These are phyloP conservation scores for Calonectria montana DNA, from an alignment of 2,329 filamentous ascomycete genomes.

Conservation along the genomic window DNA sequence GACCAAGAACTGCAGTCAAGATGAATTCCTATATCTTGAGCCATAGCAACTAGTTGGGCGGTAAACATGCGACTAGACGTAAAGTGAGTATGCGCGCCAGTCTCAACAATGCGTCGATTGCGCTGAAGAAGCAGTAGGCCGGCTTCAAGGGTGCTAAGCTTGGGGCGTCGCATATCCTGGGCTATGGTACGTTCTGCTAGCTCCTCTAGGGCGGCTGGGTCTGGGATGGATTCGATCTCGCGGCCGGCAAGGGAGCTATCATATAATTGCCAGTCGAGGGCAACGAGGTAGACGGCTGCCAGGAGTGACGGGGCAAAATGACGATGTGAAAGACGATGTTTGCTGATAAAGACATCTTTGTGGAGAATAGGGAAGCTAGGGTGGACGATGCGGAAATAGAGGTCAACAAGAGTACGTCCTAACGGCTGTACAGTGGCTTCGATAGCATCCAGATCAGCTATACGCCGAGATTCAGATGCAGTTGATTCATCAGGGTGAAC, in stretches of 20 bases:
- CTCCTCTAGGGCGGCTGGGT: slow-evolving; percentile 49
- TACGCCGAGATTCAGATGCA: slow-evolving; percentile 53
- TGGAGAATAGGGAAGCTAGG: slow-evolving; percentile 69
- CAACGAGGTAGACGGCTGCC: slow-evolving; percentile 71
- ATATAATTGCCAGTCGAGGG: slow-evolving; percentile 70
- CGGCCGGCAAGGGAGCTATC: slow-evolving; percentile 60
- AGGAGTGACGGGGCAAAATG: slow-evolving; percentile 70
- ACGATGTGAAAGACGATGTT: slow-evolving; percentile 66
- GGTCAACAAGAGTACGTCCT: slow-evolving; percentile 71
- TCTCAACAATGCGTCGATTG: slow-evolving; percentile 53
- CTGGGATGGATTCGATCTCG: slow-evolving; percentile 44
- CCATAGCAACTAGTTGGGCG: slow-evolving; percentile 66
- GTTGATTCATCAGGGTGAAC: slow-evolving; percentile 50
- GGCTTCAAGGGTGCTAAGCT: slow-evolving; percentile 66
- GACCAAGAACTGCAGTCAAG: slow-evolving; percentile 72
- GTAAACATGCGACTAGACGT: slow-evolving; percentile 59
- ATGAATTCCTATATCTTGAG: slow-evolving; percentile 69
- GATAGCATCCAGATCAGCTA: slow-evolving; percentile 60
- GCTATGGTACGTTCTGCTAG: slow-evolving; percentile 57
- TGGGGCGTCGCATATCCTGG: slow-evolving; percentile 63
- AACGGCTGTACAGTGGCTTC: slow-evolving; percentile 72
- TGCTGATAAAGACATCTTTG: slow-evolving; percentile 71
- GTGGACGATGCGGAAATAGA: slow-evolving; percentile 74
- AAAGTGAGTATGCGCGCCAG: slow-evolving; percentile 33
- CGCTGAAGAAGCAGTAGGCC: slow-evolving; percentile 65